Evolutionary conservation across 139 green algal genomes (phyloP), one percentile per base, ranked within the genome.

Genomic region (Chlorella sorokiniana): DNA sequence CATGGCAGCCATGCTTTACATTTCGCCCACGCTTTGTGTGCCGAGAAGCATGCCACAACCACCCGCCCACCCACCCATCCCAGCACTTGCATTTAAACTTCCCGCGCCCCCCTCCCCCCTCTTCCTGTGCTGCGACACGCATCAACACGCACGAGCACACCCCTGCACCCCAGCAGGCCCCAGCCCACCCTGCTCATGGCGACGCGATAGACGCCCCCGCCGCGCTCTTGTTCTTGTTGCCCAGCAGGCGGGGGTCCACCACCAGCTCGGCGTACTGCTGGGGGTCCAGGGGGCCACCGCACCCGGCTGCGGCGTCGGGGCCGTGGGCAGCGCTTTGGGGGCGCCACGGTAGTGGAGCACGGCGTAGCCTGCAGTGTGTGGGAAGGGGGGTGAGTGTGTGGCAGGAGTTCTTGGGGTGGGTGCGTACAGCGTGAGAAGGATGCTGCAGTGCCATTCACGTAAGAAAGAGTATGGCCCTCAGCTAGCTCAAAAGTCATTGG

Each of bases 271-370:
- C 52, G 20, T 52, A 29, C 38, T 79, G 37, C 37, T 54, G 52
- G 52, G 0, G 20, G 73, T 69, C 73, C 73, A 79, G 0, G 73
- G 33, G 4, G 40, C 4, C 10, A 79, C 54, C 37, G 37, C 69
- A 37, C 54, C 54, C 14, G 73, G 73, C 54, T 79, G 73, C 37
- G 73, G 73, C 25, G 59, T 22, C 52, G 27, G 14, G 4, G 52
- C 69, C 27, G 73, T 23, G 8, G 73, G 73, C 52, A 79, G 54
- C 7, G 11, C 16, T 25, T 44, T 33, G 11, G 27, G 1, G 4
- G 73, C 54, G 6, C 54, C 44, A 25, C 69, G 52, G 38, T 79
- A 79, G 37, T 42, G 73, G 25, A 79, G 73, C 52, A 79, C 73
- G 25, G 73, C 73, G 35, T 69, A 79, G 37, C 73, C 73, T 79